Evolutionary conservation across 805 yeast species (phyloP).

Genomic region (Candida fluviatilis): DNA sequence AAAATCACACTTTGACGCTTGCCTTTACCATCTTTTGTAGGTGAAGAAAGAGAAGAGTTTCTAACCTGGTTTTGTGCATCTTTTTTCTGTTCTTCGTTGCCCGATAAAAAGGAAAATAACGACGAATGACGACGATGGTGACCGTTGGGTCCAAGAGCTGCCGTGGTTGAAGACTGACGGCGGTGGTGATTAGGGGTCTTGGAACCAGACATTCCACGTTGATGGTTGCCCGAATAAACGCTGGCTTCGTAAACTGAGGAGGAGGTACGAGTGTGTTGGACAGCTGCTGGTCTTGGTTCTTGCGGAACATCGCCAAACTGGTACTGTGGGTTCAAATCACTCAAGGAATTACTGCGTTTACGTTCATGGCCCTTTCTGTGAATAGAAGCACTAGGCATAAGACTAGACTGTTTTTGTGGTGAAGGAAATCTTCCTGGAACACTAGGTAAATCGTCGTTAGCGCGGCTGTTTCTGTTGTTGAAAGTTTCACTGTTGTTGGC

Average conservation of each 20-base stretch:
- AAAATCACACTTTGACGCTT: slow-evolving; percentile 4
- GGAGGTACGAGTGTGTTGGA: slow-evolving; percentile 35
- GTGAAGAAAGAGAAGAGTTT: slow-evolving; percentile 2
- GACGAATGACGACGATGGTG: slow-evolving; percentile 61
- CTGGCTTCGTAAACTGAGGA: slow-evolving; percentile 50
- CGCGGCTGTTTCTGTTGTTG: neutral
- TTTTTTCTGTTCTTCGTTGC: slow-evolving; percentile 18
- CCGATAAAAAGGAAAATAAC: slow-evolving; percentile 47
- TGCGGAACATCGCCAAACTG: slow-evolving; percentile 28
- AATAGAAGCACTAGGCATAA: slow-evolving; percentile 3
- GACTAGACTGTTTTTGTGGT: neutral
- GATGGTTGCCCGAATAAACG: slow-evolving; percentile 27
- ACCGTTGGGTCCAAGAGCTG: slow-evolving; percentile 11
- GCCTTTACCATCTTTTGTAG: neutral
- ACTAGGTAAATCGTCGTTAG: slow-evolving; percentile 9
- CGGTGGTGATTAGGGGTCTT: slow-evolving; percentile 18
- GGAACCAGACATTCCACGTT: slow-evolving; percentile 38
- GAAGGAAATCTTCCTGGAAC: neutral
- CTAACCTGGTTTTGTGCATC: slow-evolving; percentile 20
- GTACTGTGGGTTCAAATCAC: slow-evolving; percentile 24
- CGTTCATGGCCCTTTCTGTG: slow-evolving; percentile 3
- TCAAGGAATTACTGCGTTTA: slow-evolving; percentile 5
- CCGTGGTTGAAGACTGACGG: slow-evolving; percentile 25
- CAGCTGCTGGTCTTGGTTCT: slow-evolving; percentile 22
- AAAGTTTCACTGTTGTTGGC: slow-evolving; percentile 6